Conservation (phyloP, 1,284 basidiomycete species). For the Mycena citricolor region DNA sequence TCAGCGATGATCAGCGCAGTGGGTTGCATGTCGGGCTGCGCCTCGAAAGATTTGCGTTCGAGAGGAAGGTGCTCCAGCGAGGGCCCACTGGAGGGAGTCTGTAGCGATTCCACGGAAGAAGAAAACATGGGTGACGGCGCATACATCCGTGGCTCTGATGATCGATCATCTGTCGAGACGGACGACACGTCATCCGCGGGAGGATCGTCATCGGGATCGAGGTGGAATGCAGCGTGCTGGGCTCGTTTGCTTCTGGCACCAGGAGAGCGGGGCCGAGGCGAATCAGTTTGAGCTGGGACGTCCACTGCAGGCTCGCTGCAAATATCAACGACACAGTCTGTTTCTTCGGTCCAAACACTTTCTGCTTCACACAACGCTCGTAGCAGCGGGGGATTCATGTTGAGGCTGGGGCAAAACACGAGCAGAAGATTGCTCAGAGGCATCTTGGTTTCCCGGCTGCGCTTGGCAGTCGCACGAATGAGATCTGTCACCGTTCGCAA, state of each 20-base stretch:
- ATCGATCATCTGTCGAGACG: conserved; percentile 36
- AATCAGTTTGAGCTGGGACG: conserved; percentile 22
- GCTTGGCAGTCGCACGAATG: conserved; percentile 64
- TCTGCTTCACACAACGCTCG: conserved; percentile 71
- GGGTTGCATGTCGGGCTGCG: conserved; percentile 28
- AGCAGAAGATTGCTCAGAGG: conserved; percentile 77
- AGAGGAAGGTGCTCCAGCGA: conserved; percentile 40
- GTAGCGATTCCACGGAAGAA: conserved; percentile 46
- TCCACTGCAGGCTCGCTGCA: conserved; percentile 38
- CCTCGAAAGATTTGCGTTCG: conserved; percentile 25
- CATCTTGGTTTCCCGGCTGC: conserved; percentile 76
- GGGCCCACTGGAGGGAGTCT: conserved; percentile 39
- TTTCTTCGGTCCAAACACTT: conserved; percentile 55
- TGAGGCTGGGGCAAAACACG: conserved; percentile 79
- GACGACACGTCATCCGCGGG: conserved; percentile 36
- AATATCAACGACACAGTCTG: conserved; percentile 41
- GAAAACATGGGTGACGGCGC: conserved; percentile 39
- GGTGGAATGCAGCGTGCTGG: conserved; percentile 17
- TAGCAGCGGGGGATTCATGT: conserved; percentile 75
- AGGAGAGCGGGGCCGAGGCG: conserved; percentile 16
- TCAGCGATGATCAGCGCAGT: conserved; percentile 21
- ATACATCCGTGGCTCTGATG: conserved; percentile 19
- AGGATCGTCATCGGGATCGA: conserved; percentile 24
- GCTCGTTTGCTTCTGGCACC: conserved; percentile 19
- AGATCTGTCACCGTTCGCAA: conserved; percentile 72